These are phyloP conservation scores for Triticum aestivum DNA, from an alignment of 176 grass and related monocot species.

Conservation along the genomic window IWGSC_CS_RefSeq_v2.1 NC_057812.1:530398090-530398589, in stretches of 20 bases:
- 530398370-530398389: conserved; percentile 49
- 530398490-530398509: conserved; percentile 57
- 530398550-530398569: conserved; percentile 42
- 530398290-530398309: neutral
- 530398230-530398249: neutral
- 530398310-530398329: neutral
- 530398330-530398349: neutral
- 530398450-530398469: conserved; percentile 4
- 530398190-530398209: neutral
- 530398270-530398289: neutral
- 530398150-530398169: neutral
- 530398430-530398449: conserved; percentile 42
- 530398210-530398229: neutral
- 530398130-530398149: neutral
- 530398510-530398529: conserved; percentile 31
- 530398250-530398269: neutral
- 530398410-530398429: conserved; percentile 62
- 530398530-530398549: neutral
- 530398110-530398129: neutral
- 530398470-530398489: conserved; percentile 53
- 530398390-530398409: conserved; percentile 67
- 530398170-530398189: neutral
- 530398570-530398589: conserved; percentile 54
- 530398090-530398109: conserved; percentile 50
- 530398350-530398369: conserved; percentile 24